A percentile compares a stretch with the other conserved stretches of the same genome.
Evolutionary conservation across 2,329 filamentous ascomycete genomes (phyloP).

Genomic region (Venturia nashicola): DNA sequence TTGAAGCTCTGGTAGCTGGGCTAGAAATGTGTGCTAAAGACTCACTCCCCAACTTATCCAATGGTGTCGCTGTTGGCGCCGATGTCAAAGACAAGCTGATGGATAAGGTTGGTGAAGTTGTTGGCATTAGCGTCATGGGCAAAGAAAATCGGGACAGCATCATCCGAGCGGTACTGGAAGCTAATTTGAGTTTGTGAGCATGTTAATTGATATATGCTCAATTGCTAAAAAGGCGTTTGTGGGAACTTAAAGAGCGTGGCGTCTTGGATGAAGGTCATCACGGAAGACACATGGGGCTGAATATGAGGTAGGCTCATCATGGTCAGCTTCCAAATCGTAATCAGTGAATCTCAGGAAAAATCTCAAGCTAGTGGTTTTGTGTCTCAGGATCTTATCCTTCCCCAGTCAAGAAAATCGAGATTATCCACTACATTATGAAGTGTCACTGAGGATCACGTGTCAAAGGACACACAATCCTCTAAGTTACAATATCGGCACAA

Average conservation of each 20-base stretch:
- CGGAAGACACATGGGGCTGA: background rate
- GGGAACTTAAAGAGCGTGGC: background rate
- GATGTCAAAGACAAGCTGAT: conserved; percentile 27
- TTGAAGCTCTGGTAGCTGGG: conserved; percentile 43
- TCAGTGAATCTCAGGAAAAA: too few species aligned
- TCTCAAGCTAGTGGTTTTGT: too few species aligned
- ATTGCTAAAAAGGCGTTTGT: background rate
- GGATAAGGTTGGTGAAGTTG: conserved; percentile 32
- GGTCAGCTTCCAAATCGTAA: background rate
- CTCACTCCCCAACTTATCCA: conserved; percentile 16
- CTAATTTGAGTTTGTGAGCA: conserved; percentile 17
- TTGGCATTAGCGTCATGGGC: conserved; percentile 28
- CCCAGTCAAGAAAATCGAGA: too few species aligned
- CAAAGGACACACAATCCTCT: too few species aligned
- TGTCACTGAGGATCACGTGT: too few species aligned
- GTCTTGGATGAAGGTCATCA: background rate
- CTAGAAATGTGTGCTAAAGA: conserved; percentile 42
- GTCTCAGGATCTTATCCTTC: too few species aligned
- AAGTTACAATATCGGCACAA: too few species aligned
- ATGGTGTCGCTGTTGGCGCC: conserved; percentile 29
- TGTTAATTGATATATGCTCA: background rate
- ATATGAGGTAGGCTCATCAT: background rate
- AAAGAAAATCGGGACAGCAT: conserved; percentile 23
- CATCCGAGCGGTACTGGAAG: conserved; percentile 26
- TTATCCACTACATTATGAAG: too few species aligned